Conservation (phyloP, 768 basidiomycete genomes). For the Clavulina sp. region DNA sequence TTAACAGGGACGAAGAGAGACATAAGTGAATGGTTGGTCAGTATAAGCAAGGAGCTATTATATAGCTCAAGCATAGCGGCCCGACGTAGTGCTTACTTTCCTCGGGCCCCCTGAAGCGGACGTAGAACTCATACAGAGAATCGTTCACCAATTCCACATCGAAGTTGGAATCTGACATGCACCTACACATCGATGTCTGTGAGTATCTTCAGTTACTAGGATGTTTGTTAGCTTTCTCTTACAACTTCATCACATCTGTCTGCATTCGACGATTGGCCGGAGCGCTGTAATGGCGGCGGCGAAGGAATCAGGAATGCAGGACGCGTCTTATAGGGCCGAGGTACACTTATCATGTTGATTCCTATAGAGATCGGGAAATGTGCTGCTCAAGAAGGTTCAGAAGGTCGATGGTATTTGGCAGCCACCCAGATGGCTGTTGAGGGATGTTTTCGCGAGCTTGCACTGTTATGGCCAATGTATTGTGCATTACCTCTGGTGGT, state of each 20-base stretch:
- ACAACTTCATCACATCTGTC: slow-evolving; percentile 99
- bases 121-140: slow-evolving; percentile 98
- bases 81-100: slow-evolving; percentile 51
- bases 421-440: too few species aligned
- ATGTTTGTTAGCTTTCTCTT: too few species aligned
- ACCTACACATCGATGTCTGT: slow-evolving; percentile 35
- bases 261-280: slow-evolving; percentile 83
- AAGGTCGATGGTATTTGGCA: too few species aligned
- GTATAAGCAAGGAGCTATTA: background rate
- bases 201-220: too few species aligned
- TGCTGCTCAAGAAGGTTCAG: too few species aligned
- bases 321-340: background rate
- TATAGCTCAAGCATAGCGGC: background rate
- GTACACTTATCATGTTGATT: background rate
- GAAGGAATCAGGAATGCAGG: background rate
- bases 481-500: too few species aligned
- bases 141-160: slow-evolving; percentile 85
- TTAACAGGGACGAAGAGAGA: background rate
- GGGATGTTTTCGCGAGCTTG: too few species aligned
- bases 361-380: too few species aligned
- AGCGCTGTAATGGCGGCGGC: slow-evolving; percentile 35
- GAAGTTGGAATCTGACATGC: slow-evolving; percentile 92
- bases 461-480: too few species aligned
- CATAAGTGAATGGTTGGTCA: background rate
- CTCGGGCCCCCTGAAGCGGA: slow-evolving; percentile 80